Percentiles rank a stretch among this genome's conserved stretches.
Conservation (phyloP, 306 rosid species). For the Cucurbita moschata region DNA sequence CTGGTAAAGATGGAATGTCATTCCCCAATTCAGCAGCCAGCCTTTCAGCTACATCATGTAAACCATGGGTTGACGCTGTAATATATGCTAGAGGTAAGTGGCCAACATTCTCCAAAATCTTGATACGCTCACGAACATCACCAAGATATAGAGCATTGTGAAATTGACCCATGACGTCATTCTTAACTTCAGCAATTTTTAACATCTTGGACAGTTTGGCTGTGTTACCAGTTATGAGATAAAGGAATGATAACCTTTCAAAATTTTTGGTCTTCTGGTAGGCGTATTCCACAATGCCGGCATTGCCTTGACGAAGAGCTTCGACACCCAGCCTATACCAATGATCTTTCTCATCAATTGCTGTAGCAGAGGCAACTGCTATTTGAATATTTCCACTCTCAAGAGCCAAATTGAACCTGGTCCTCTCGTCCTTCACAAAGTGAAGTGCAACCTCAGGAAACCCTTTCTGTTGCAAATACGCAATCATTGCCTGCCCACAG, state of each 20-base stretch:
- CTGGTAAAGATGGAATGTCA: constrained; percentile 58
- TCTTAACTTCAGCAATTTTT: constrained; percentile 87
- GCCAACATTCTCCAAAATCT: constrained; percentile 82
- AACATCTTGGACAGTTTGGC: constrained; percentile 88
- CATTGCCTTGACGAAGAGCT: constrained; percentile 92
- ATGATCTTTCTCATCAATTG: constrained; percentile 86
- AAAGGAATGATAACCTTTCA: constrained; percentile 79
- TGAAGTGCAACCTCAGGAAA: constrained; percentile 94
- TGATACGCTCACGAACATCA: constrained; percentile 56
- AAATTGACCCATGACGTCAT: constrained; percentile 95
- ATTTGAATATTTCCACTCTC: constrained; percentile 91
- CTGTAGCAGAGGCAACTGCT: constrained; percentile 84
- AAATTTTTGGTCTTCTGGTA: constrained; percentile 90
- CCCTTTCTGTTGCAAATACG: constrained; percentile 89
- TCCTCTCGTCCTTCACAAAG: constrained; percentile 86
- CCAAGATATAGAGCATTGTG: constrained; percentile 87
- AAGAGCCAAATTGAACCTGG: constrained; percentile 72
- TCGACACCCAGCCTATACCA: constrained; percentile 88
- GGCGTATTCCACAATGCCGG: constrained; percentile 83
- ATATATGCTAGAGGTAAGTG: constrained; percentile 80
- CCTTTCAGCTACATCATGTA: constrained; percentile 64
- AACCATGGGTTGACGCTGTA: constrained; percentile 66
- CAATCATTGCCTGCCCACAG: constrained; percentile 91
- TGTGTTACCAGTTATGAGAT: constrained; percentile 68
- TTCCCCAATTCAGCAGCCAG: constrained; percentile 72